Evolutionary conservation across 202 grass and related monocot species (phyloP).

Genomic region (Hordeum pubiflorum): DNA sequence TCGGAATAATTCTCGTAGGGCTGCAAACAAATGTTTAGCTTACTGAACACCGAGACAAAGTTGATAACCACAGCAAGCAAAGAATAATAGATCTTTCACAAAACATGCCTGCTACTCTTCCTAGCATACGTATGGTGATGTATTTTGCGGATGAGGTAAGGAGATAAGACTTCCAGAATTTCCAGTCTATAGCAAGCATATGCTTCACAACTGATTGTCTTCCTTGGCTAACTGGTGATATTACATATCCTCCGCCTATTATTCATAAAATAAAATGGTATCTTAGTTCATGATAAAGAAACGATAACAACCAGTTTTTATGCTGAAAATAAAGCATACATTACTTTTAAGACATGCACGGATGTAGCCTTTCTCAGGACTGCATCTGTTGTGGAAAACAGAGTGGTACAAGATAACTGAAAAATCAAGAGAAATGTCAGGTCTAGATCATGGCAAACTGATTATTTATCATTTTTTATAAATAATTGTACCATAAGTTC

Average conservation of each 20-base stretch:
- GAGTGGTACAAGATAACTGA: slow-evolving; percentile 97
- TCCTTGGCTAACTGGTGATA: slow-evolving; percentile 88
- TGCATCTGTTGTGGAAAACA: slow-evolving; percentile 74
- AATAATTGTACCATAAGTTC: slow-evolving; percentile 77
- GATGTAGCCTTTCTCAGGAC: slow-evolving; percentile 68
- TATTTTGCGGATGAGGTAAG: slow-evolving; percentile 73
- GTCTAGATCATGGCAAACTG: not conserved
- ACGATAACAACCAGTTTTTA: slow-evolving; percentile 3
- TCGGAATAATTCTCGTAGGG: slow-evolving; percentile 78
- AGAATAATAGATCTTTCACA: slow-evolving; percentile 9
- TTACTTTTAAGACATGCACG: slow-evolving; percentile 99
- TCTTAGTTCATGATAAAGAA: slow-evolving; percentile 23
- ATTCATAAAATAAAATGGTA: slow-evolving; percentile 18
- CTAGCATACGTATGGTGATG: slow-evolving; percentile 79
- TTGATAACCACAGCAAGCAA: slow-evolving; percentile 9
- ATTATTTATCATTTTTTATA: slow-evolving; percentile 22
- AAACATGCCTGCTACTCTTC: slow-evolving; percentile 73
- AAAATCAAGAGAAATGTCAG: slow-evolving; percentile 34
- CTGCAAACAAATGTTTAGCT: slow-evolving; percentile 33
- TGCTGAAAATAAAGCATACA: slow-evolving; percentile 59
- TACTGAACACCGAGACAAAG: not conserved
- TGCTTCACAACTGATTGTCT: slow-evolving; percentile 93
- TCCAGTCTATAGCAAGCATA: slow-evolving; percentile 99
- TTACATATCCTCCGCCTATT: slow-evolving; percentile 96
- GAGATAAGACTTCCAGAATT: slow-evolving; percentile 92